Evolutionary conservation across 2,329 filamentous ascomycete species (phyloP).

Genomic region (Periconia sp.): DNA sequence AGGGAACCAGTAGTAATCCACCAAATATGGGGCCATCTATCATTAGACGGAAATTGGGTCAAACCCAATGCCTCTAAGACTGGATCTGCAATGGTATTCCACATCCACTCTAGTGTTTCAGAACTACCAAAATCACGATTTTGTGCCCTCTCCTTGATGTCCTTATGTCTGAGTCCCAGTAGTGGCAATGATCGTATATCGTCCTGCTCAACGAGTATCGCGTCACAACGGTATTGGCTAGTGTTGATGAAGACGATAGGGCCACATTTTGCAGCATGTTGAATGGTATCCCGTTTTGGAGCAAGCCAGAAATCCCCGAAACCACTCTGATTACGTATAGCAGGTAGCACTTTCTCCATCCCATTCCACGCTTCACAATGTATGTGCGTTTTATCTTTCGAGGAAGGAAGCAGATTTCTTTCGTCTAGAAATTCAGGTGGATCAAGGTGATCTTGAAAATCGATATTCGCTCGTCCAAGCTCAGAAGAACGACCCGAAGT

Average conservation of each 20-base stretch:
- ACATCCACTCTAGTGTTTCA: slow-evolving; percentile 4
- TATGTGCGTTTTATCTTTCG: no score
- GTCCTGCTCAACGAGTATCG: slow-evolving; percentile 3
- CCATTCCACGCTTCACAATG: no score
- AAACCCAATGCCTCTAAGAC: slow-evolving; percentile 1
- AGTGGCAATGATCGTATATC: neutral
- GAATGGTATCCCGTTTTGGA: neutral
- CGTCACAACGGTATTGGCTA: slow-evolving; percentile 6
- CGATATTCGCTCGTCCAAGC: no score
- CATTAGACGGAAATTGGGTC: neutral
- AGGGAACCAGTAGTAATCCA: slow-evolving; percentile 9
- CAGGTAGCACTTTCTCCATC: no score
- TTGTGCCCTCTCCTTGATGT: no score
- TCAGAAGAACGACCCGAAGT: no score
- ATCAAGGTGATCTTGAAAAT: no score
- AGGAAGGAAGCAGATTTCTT: no score
- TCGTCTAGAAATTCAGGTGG: no score
- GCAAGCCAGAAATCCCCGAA: slow-evolving; percentile 8
- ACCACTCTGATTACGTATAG: neutral
- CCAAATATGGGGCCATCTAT: slow-evolving; percentile 8
- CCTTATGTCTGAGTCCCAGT: neutral
- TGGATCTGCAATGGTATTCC: neutral
- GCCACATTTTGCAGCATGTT: slow-evolving; percentile 1
- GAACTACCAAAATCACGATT: neutral
- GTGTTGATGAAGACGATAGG: slow-evolving; percentile 10